Percentiles rank a stretch among this genome's conserved stretches.
These are phyloP conservation scores for Umbelopsis sp. DNA, from an alignment of 371 early-diverging fungal species.

Conservation along the genomic window DNA sequence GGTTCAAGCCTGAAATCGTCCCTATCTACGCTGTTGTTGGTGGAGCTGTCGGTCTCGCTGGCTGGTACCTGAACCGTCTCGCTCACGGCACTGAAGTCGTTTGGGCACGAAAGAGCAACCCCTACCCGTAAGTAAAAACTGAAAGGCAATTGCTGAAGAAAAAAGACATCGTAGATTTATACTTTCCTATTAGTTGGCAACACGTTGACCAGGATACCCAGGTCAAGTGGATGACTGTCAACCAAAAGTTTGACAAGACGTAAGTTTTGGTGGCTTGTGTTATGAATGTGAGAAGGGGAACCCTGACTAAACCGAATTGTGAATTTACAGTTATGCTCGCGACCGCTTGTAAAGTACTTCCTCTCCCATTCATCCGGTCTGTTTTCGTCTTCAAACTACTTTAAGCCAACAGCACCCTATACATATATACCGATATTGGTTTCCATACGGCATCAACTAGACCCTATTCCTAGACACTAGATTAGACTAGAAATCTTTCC, in stretches of 20 bases:
- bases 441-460: slow-evolving; percentile 2
- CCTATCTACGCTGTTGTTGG: slow-evolving; percentile 54
- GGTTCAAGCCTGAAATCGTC: slow-evolving; percentile 58
- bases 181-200: slow-evolving; percentile 36
- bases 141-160: background rate
- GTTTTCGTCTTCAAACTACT: background rate
- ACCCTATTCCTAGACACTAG: slow-evolving; percentile 4
- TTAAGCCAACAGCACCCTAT: slow-evolving; percentile 6
- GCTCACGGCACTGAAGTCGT: slow-evolving; percentile 58
- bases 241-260: slow-evolving; percentile 57
- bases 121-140: slow-evolving; percentile 42
- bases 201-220: slow-evolving; percentile 57
- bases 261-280: slow-evolving; percentile 31
- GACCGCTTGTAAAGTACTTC: slow-evolving; percentile 32
- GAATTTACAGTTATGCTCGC: slow-evolving; percentile 30
- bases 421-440: slow-evolving; percentile 24
- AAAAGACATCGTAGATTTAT: background rate
- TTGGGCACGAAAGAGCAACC: slow-evolving; percentile 57
- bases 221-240: slow-evolving; percentile 57
- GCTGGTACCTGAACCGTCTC: slow-evolving; percentile 51
- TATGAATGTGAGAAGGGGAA: background rate
- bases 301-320: background rate
- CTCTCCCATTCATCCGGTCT: background rate
- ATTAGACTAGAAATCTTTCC: background rate
- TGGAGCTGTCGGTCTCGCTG: slow-evolving; percentile 53